Conservation (phyloP, 2,329 filamentous ascomycete genomes). For the Venturia aucupariae region DNA sequence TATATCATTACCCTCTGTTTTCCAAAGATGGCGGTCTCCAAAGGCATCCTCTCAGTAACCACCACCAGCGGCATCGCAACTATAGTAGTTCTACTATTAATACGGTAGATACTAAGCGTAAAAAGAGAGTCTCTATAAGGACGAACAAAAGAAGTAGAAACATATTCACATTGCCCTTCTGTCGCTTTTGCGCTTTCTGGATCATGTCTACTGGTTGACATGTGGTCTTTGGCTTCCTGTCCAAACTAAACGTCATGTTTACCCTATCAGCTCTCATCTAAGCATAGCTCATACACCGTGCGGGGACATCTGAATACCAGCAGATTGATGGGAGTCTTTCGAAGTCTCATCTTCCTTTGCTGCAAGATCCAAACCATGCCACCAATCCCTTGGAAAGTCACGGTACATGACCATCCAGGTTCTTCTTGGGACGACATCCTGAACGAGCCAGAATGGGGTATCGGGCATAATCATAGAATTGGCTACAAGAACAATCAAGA, state of each 20-base stretch:
- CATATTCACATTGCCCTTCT: too few relatives aligned
- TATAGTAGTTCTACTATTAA: too few relatives aligned
- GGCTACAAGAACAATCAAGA: constrained; percentile 31
- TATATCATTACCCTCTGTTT: too few relatives aligned
- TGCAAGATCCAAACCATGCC: not conserved
- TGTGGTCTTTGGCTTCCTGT: not conserved
- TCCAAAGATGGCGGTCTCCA: too few relatives aligned
- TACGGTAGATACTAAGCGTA: too few relatives aligned
- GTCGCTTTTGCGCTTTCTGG: too few relatives aligned
- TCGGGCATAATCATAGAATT: constrained; percentile 30
- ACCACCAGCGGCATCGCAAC: too few relatives aligned
- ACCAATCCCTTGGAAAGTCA: not conserved
- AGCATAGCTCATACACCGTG: not conserved
- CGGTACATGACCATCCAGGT: constrained; percentile 29
- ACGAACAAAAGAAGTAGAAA: too few relatives aligned
- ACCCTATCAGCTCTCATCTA: not conserved
- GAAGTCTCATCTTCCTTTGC: not conserved
- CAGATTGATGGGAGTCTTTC: not conserved
- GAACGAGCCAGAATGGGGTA: constrained; percentile 36
- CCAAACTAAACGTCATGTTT: not conserved
- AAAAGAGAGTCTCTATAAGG: too few relatives aligned
- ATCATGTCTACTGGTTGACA: not conserved
- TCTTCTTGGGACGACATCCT: constrained; percentile 32
- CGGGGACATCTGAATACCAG: not conserved
- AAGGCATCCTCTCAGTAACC: too few relatives aligned